Evolutionary conservation across 108 stramenopile species (phyloP).

Genomic region (Conticribra guillardii): DNA sequence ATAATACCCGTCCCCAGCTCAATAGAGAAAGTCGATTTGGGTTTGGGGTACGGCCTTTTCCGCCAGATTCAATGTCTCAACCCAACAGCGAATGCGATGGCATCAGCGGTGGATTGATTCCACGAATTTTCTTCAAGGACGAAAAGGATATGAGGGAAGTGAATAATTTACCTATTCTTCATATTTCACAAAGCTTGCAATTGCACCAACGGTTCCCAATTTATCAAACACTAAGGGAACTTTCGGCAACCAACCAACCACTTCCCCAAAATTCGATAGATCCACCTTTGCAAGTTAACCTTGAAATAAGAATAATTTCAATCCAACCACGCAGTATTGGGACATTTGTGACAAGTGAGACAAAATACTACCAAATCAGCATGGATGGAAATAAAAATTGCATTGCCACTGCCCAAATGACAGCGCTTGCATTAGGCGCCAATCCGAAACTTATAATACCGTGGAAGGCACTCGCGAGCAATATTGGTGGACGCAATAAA

Average conservation of each 20-base stretch:
- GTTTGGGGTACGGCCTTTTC: slow-evolving; percentile 67
- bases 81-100: slow-evolving; percentile 44
- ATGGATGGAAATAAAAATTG: slow-evolving; percentile 5
- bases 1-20: not conserved
- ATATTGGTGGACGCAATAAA: not conserved
- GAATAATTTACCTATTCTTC: slow-evolving; percentile 61
- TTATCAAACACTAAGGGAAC: not conserved
- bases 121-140: slow-evolving; percentile 32
- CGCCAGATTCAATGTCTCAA: slow-evolving; percentile 52
- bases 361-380: slow-evolving; percentile 18
- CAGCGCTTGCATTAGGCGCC: slow-evolving; percentile 66
- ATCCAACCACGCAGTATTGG: slow-evolving; percentile 73
- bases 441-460: slow-evolving; percentile 43
- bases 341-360: slow-evolving; percentile 77
- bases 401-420: slow-evolving; percentile 65
- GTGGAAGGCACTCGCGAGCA: slow-evolving; percentile 6
- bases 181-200: slow-evolving; percentile 68
- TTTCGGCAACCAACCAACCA: too few species aligned
- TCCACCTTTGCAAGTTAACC: slow-evolving; percentile 16
- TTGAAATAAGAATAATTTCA: slow-evolving; percentile 35
- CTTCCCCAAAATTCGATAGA: too few species aligned
- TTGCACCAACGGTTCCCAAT: slow-evolving; percentile 40
- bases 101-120: slow-evolving; percentile 41
- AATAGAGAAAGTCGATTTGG: not conserved
- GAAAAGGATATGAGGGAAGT: slow-evolving; percentile 15